Evolutionary conservation across 306 rosid genomes (phyloP), one percentile per base, ranked within the genome.

Genomic region (Malus sylvestris): DNA sequence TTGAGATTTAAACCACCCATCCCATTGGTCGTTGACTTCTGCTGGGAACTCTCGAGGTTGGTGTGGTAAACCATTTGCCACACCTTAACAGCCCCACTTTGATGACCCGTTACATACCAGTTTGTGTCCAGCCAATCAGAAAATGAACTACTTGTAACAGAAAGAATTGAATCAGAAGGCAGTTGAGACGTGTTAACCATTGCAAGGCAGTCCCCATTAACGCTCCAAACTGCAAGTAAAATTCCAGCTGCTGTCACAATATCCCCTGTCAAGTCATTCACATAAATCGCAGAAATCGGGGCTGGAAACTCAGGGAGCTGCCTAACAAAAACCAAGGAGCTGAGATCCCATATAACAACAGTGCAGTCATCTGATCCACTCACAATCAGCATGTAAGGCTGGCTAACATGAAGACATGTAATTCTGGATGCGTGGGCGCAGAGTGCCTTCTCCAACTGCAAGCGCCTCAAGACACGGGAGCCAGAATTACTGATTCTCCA

Each of bases 21-120:
- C 62, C 88, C 93, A 73, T 76, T 63, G 74, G 85, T 70, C 13
- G 82, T 80, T 22, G 90, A 86, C 87, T 89, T 91, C 77, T 81
- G 78, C 49, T 81, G 91, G 80, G 91, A 85, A 83, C 71, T 71
- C 61, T 81, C 90, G 18, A 74, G 88, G 63, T 82, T 84, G 70
- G 94, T 83, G 88, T 85, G 77, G 86, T 93, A 94, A 75, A 96
- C 89, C 96, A 88, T 93, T 84, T 91, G 97, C 99, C 98, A 96
- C 78, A 96, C 97, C 88, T 96, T 96, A 70, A 96, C 88, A 27
- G 99, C 91, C 74, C 99, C 99, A 79, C 99, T 96, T 91, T 96
- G 99, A 87, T 96, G 99, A 76, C 99, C 99, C 11, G 98, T 96
- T 75, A 88, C 99, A 76, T 87, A 93, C 99, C 99, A 96, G 83